A percentile compares a stretch with the other conserved stretches of the same genome.
phyloP scores from a whole-genome alignment of 2,329 filamentous ascomycete species.

The Calonectria hongkongensis region DNA sequence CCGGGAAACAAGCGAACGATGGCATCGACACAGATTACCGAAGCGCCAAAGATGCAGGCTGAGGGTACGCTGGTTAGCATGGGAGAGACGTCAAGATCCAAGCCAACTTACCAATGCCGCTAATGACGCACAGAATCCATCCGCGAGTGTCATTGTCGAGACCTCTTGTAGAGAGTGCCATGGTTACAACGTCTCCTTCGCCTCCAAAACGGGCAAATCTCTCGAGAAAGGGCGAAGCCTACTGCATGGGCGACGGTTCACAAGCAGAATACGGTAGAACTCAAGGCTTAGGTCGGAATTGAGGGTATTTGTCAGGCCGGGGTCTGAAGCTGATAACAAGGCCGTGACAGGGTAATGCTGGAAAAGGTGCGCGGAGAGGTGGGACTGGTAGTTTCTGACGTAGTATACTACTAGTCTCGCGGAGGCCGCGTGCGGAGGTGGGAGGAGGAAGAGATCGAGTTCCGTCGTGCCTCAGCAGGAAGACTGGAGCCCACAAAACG shows the following conservation, averaged over 20 bases:
- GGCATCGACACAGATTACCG: slow-evolving; percentile 91
- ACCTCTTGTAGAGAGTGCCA: slow-evolving; percentile 60
- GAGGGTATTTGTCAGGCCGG: slow-evolving; percentile 19
- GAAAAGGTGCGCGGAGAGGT: slow-evolving; percentile 39
- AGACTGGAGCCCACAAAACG: not conserved
- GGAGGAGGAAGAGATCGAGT: not conserved
- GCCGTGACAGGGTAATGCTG: slow-evolving; percentile 25
- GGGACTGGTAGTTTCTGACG: slow-evolving; percentile 48
- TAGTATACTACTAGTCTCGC: slow-evolving; percentile 44
- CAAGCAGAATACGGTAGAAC: not conserved
- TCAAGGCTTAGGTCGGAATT: not conserved
- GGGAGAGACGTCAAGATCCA: not conserved
- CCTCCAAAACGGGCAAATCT: slow-evolving; percentile 32
- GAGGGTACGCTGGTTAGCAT: not conserved
- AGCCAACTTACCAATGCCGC: slow-evolving; percentile 76
- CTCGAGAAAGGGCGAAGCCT: not conserved
- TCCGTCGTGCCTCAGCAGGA: slow-evolving; percentile 22
- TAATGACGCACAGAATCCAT: slow-evolving; percentile 94
- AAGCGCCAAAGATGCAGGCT: slow-evolving; percentile 83
- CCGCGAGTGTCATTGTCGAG: slow-evolving; percentile 89
- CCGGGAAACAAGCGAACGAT: slow-evolving; percentile 83
- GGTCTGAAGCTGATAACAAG: not conserved
- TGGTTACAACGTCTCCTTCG: slow-evolving; percentile 54
- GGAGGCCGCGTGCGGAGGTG: slow-evolving; percentile 9
- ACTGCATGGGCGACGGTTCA: slow-evolving; percentile 21